These are phyloP conservation scores for Talaromyces rugulosus DNA, from an alignment of 2,329 filamentous ascomycete species.

Conservation along the genomic window DNA sequence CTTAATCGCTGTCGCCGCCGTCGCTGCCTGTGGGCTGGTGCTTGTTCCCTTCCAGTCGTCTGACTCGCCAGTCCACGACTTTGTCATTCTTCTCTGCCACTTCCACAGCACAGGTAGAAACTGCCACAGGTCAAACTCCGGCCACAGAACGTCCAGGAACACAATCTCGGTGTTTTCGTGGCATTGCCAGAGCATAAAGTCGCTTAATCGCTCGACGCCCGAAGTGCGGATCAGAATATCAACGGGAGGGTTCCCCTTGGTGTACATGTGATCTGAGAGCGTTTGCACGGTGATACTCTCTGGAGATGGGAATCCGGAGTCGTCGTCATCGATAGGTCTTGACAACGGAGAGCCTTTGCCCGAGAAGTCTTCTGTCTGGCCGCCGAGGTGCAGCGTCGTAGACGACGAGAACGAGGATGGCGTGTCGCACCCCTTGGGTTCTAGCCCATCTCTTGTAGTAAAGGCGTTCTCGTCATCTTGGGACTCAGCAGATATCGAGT, in stretches of 20 bases:
- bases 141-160: slow-evolving; percentile 90
- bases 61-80: slow-evolving; percentile 54
- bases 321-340: slow-evolving; percentile 21
- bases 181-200: slow-evolving; percentile 99
- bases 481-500: slow-evolving; percentile 37
- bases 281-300: slow-evolving; percentile 83
- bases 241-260: slow-evolving; percentile 75
- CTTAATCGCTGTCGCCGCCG: slow-evolving; percentile 1
- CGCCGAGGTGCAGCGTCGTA: slow-evolving; percentile 47
- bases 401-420: slow-evolving; percentile 38
- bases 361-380: slow-evolving; percentile 25
- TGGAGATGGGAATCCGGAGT: slow-evolving; percentile 60
- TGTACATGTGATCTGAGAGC: slow-evolving; percentile 82
- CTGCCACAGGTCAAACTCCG: slow-evolving; percentile 89
- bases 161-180: slow-evolving; percentile 89
- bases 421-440: slow-evolving; percentile 27
- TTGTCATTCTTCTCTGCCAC: slow-evolving; percentile 70
- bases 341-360: slow-evolving; percentile 35
- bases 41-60: slow-evolving; percentile 22
- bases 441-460: slow-evolving; percentile 16
- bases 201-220: slow-evolving; percentile 85
- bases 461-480: slow-evolving; percentile 38
- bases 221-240: slow-evolving; percentile 91
- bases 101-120: slow-evolving; percentile 90
- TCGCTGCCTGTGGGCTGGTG: neutral